Base-by-base conservation (phyloP, 2,329 filamentous ascomycete genomes). In the Curvularia lunata region DNA sequence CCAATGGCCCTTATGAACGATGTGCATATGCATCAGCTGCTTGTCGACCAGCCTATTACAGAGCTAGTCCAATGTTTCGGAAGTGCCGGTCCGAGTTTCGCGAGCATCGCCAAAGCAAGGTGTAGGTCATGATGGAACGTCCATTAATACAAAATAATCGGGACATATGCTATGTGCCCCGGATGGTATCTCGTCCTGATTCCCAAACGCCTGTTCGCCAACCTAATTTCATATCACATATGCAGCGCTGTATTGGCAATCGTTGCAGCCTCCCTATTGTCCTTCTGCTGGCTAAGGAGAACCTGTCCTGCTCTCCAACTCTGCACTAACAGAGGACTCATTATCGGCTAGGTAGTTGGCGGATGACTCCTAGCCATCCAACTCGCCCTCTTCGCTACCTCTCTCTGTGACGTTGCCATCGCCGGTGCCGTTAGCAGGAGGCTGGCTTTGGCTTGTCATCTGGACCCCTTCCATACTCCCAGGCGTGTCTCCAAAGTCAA, bases 331-430 rank as follows among this genome's bases (percentile, higher is more conserved):
- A 51, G 19, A 19, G 27, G 28, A 19, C 42, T 30, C 42, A 19
- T 30, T 18, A 46, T 30, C 42, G n/a, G 42, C 42, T 18, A 19
- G 7, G 23, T 43, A 43, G 7, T 46, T n/a, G 8, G 42, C 42
- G 27, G 43, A 46, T 12, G 50, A 6, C 48, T 48, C 8, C 63
- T 76, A 81, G 54, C 79, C 80, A 67, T 81, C 79, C 54, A 82
- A 65, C 60, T 82, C 80, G 32, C 80, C 80, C 65, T 82, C 80
- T 64, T 82, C 80, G 52, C 79, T 81, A 9, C 72, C 65, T 63
- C 73, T 58, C 52, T 70, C 59, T 9, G 61, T 65, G 13, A 48
- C 64, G n/a, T 66, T 65, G 28, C 69, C 69, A 25, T 56, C 61
- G 1, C 41, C 57, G 1, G 56, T 48, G 16, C 64, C 67, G 16